Conservation (phyloP, 441 rosid genomes). For the Hura crepitans region DNA sequence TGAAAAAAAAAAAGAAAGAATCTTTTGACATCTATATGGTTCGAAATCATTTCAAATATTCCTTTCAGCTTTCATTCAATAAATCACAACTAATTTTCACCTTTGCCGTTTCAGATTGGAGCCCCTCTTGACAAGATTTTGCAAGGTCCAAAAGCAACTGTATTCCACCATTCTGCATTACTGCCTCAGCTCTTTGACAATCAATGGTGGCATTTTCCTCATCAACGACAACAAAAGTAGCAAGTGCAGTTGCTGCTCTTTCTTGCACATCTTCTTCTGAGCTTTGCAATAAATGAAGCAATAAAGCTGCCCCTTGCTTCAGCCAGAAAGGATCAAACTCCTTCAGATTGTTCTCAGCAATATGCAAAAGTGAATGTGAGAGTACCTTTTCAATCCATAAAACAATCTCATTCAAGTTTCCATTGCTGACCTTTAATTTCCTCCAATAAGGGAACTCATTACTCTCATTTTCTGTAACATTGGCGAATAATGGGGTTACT, state of each 20-base stretch:
- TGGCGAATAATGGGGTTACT: constrained; percentile 60
- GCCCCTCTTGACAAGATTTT: constrained; percentile 85
- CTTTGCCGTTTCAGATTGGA: constrained; percentile 96
- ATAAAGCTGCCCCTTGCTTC: constrained; percentile 73
- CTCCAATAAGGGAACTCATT: constrained; percentile 55
- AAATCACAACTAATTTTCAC: constrained; percentile 29
- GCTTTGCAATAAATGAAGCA: constrained; percentile 82
- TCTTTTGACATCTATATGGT: not conserved
- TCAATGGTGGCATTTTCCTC: constrained; percentile 94
- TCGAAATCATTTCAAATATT: not conserved
- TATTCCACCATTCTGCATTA: constrained; percentile 82
- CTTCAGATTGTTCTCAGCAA: constrained; percentile 74
- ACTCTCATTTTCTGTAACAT: constrained; percentile 42
- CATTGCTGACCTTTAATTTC: constrained; percentile 38
- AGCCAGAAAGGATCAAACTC: constrained; percentile 84
- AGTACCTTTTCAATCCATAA: constrained; percentile 81
- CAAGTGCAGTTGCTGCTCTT: constrained; percentile 76
- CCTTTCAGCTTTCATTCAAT: not conserved
- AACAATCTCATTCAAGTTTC: constrained; percentile 52
- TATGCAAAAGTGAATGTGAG: constrained; percentile 72
- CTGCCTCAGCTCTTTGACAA: constrained; percentile 84
- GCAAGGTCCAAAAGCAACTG: constrained; percentile 76
- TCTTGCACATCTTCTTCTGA: constrained; percentile 90
- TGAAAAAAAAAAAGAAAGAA: not conserved
- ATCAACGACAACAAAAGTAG: constrained; percentile 48